A percentile compares a stretch with the other conserved stretches of the same genome.
These are phyloP conservation scores for Vanilla planifolia DNA, from an alignment of 106 monocot genomes.

Conservation along the genomic window DNA sequence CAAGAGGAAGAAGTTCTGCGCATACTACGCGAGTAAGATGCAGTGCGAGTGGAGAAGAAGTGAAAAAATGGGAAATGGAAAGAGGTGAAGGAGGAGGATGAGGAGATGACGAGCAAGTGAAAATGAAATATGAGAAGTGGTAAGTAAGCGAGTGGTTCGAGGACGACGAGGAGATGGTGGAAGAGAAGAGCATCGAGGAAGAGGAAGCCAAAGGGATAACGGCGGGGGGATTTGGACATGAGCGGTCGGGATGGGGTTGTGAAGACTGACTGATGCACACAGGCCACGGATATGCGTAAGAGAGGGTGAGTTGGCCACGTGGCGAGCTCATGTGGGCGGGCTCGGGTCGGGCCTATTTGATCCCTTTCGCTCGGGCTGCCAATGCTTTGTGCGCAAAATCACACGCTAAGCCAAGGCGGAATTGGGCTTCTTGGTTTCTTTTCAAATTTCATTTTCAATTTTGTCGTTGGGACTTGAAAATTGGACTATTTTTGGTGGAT, in stretches of 20 bases:
- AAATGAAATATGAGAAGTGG: not conserved
- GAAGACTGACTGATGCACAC: too few relatives aligned
- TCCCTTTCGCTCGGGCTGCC: too few relatives aligned
- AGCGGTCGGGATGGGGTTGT: not conserved
- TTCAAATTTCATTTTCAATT: too few relatives aligned
- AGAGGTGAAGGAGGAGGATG: not conserved
- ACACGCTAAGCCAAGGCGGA: too few relatives aligned
- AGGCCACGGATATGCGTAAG: too few relatives aligned
- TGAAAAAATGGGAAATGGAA: not conserved
- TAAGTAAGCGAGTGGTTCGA: not conserved
- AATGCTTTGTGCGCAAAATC: too few relatives aligned
- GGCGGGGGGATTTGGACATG: slow-evolving; percentile 5
- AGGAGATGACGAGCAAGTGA: not conserved
- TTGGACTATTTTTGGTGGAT: too few relatives aligned
- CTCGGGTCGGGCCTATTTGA: too few relatives aligned
- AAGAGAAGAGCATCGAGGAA: slow-evolving; percentile 2
- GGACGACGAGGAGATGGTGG: not conserved
- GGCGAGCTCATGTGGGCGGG: too few relatives aligned
- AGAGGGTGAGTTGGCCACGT: too few relatives aligned
- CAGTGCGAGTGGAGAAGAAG: not conserved
- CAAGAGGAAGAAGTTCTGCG: slow-evolving; percentile 33
- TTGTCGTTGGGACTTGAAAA: too few relatives aligned
- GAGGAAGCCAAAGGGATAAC: slow-evolving; percentile 14
- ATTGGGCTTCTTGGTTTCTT: too few relatives aligned
- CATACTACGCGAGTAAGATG: slow-evolving; percentile 19